Base-by-base conservation (phyloP, 768 basidiomycete species). In the Phaeolepiota aurea region DNA sequence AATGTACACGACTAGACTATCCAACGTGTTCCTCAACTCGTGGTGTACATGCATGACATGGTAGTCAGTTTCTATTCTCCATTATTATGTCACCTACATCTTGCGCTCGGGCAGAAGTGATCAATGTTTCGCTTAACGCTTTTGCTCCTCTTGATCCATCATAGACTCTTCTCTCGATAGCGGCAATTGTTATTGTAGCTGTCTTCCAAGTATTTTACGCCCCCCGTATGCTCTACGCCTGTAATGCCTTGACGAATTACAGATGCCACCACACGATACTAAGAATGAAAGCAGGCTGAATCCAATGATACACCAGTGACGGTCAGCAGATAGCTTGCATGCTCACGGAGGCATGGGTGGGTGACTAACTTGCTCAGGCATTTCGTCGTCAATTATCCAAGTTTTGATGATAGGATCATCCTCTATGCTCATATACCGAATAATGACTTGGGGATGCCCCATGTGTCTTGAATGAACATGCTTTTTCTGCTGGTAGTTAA, bases 1-100 rank as follows among this genome's bases (percentile, higher is more conserved):
- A 46, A 56, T 50, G 53, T 54, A 48, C 47, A 50, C 43, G 61
- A 64, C 54, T 64, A 56, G 59, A 47, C 43, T 37, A 38, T 36
- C 21, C 33, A 35, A 41, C 32, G 16, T 41, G 25, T 12, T 30
- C n/a, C 4, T 20, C 14, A 14, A 28, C n/a, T 22, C 13, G 5
- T 10, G 20, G 15, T 38, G 12, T 1, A 19, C 21, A 14, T 40
- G 25, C 14, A 20, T 28, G 28, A 4, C 5, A 44, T 19, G 21
- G 20, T 30, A 2, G 18, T 3, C 39, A 5, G n/a, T 31, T 30
- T 25, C 37, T 10, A 13, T 28, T 11, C 5, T 15, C 15, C 20
- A 30, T 44, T 35, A 19, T 35, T 15, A 35, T 16, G 18, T 35
- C 12, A 35, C 16, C 15, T 14, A 7, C 18, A 16, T 16, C 33